Percentiles rank a stretch among this genome's conserved stretches.
Evolutionary conservation across 140 eudicot species (phyloP).

Genomic region (Cichorium intybus): DNA sequence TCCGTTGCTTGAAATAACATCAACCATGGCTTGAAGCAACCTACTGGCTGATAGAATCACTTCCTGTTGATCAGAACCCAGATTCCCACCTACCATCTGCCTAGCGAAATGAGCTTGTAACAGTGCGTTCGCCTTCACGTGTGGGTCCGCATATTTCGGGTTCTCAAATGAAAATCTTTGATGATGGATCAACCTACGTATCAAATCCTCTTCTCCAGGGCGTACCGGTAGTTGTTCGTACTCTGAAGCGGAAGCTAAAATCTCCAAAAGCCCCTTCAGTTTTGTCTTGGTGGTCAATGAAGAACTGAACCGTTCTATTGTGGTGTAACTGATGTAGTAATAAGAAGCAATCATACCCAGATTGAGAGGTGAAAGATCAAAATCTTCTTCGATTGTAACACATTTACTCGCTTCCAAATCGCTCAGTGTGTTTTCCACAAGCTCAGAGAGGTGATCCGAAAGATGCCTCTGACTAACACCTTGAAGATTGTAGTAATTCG

Average conservation of each 20-base stretch:
- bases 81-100: slow-evolving; percentile 65
- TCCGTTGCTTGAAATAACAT: slow-evolving; percentile 81
- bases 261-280: slow-evolving; percentile 82
- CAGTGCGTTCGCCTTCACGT: slow-evolving; percentile 73
- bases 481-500: slow-evolving; percentile 86
- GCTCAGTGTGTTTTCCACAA: slow-evolving; percentile 72
- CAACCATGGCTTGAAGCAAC: slow-evolving; percentile 88
- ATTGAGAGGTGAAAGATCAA: slow-evolving; percentile 53
- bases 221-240: slow-evolving; percentile 66
- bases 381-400: slow-evolving; percentile 57
- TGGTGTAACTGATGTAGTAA: slow-evolving; percentile 80
- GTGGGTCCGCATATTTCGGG: slow-evolving; percentile 65
- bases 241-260: slow-evolving; percentile 79
- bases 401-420: slow-evolving; percentile 84
- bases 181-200: slow-evolving; percentile 58
- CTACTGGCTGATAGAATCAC: slow-evolving; percentile 59
- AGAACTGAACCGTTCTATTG: slow-evolving; percentile 78
- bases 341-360: slow-evolving; percentile 86
- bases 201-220: slow-evolving; percentile 75
- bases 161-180: slow-evolving; percentile 71
- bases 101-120: slow-evolving; percentile 90
- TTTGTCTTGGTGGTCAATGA: slow-evolving; percentile 68
- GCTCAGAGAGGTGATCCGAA: slow-evolving; percentile 83
- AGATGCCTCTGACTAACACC: slow-evolving; percentile 86
- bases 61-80: slow-evolving; percentile 80